Evolutionary conservation across 164 flowering plant species (phyloP).

Genomic region (Stephania japonica): DNA sequence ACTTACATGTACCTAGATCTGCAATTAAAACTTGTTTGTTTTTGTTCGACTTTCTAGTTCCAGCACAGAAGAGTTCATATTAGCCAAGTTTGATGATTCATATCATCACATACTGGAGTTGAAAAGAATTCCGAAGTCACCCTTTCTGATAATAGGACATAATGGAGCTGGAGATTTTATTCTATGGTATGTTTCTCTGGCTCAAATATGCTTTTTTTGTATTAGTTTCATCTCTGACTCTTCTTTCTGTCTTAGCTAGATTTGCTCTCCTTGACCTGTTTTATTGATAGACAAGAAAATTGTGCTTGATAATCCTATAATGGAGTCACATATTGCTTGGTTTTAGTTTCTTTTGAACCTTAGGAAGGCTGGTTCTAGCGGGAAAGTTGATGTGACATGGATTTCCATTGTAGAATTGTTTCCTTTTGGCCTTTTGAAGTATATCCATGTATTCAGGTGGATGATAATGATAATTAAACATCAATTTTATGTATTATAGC

Average conservation of each 20-base stretch:
- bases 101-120: conserved; percentile 52
- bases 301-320: neutral
- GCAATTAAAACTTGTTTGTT: neutral
- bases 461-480: neutral
- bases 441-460: neutral
- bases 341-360: neutral
- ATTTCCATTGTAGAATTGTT: neutral
- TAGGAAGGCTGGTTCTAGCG: neutral
- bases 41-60: conserved; percentile 36
- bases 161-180: conserved; percentile 72
- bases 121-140: conserved; percentile 59
- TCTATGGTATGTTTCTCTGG: conserved; percentile 54
- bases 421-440: neutral
- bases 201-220: conserved; percentile 2
- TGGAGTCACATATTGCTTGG: neutral
- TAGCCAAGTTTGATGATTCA: conserved; percentile 40
- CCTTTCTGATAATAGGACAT: conserved; percentile 60
- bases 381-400: neutral
- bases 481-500: too few relatives aligned
- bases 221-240: neutral
- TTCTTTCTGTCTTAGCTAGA: neutral
- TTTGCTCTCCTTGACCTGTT: neutral
- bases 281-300: neutral
- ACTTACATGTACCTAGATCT: neutral
- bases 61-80: conserved; percentile 33